A percentile compares a stretch with the other conserved stretches of the same genome.
These are phyloP conservation scores for Pelagophyceae sp. DNA, from an alignment of 352 stramenopile genomes.

Conservation along the genomic window DNA sequence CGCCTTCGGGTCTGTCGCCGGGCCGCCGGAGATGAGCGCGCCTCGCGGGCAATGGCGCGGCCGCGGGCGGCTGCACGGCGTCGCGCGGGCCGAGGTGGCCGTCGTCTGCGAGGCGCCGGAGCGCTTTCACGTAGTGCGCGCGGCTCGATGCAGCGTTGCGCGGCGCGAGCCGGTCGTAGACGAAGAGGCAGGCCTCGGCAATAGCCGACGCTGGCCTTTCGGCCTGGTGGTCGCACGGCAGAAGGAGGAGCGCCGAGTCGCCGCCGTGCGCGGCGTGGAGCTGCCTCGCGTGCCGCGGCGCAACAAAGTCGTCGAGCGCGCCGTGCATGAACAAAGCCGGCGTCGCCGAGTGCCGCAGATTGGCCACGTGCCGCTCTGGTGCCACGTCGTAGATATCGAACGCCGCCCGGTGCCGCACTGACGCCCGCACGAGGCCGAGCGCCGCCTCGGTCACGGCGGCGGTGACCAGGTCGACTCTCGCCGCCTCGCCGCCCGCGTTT, in stretches of 20 bases:
- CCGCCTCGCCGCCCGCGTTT: not conserved
- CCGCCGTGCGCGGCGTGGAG: slow-evolving; percentile 64
- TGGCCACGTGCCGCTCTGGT: slow-evolving; percentile 60
- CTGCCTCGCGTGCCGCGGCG: slow-evolving; percentile 57
- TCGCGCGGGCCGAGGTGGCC: slow-evolving; percentile 7
- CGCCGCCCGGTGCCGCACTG: slow-evolving; percentile 64
- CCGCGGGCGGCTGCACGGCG: too few species aligned
- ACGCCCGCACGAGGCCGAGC: slow-evolving; percentile 67
- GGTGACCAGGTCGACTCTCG: slow-evolving; percentile 34
- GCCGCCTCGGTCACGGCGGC: slow-evolving; percentile 65
- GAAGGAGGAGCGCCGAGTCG: slow-evolving; percentile 64
- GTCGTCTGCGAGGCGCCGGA: not conserved
- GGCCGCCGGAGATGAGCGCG: too few species aligned
- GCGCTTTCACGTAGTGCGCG: not conserved
- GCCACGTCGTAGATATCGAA: slow-evolving; percentile 64
- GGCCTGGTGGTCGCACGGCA: slow-evolving; percentile 64
- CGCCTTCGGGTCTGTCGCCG: too few species aligned
- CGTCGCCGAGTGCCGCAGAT: slow-evolving; percentile 50
- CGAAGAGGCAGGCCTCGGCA: not conserved
- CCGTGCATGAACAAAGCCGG: slow-evolving; percentile 59
- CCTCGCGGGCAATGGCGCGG: too few species aligned
- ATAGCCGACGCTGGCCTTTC: slow-evolving; percentile 38
- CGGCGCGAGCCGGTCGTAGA: slow-evolving; percentile 9
- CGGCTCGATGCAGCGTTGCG: not conserved
- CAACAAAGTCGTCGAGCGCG: slow-evolving; percentile 61